Evolutionary conservation across 116 monocot species (phyloP), one percentile per base, ranked within the genome.

Genomic region (Phalaenopsis hybrid): DNA sequence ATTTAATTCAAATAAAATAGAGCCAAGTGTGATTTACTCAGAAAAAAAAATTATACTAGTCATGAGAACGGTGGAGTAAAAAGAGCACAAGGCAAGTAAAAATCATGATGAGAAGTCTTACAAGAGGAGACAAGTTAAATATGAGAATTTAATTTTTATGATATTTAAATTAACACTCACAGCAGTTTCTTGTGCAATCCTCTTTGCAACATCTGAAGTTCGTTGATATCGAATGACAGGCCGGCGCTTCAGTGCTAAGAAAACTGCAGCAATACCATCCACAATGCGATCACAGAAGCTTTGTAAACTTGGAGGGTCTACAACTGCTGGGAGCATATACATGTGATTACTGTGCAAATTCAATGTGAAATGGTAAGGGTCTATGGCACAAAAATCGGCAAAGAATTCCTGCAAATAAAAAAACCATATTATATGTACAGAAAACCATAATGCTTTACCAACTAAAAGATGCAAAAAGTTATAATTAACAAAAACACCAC

Each of bases 361-460:
- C 76, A 99, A 79, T 61, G 93, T 89, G 86, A 99, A 99, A 85
- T 99, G 95, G 76, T 89, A 86, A 82, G 93, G 92, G 84, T 99
- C 99, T 78, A 95, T 90, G 34, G 99, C 95, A 92, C 87, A 86
- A 92, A 99, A 99, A 81, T 99, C 99, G 70, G 95, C 95, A 89
- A 91, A 99, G 80, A 93, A 99, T 82, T 99, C 99, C 93, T 99
- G 98, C 85, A 89, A 83, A 72, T 37, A 20, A 45, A 5, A 41
- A 76, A 63, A 31, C n/a, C 25, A 82, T 65, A 82, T 77, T 33
- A 82, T 82, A 44, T 72, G n/a, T 73, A 44, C 17, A 57, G 55
- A 58, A 75, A 75, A 46, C 33, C 8, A 75, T 46, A 44, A 45
- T 10, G 17, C 1, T 75, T 46, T 46, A n/a, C 45, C 9, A 21